Evolutionary conservation across 2,329 filamentous ascomycete genomes (phyloP), one percentile per base, ranked within the genome.

Genomic region (Biscogniauxia marginata): DNA sequence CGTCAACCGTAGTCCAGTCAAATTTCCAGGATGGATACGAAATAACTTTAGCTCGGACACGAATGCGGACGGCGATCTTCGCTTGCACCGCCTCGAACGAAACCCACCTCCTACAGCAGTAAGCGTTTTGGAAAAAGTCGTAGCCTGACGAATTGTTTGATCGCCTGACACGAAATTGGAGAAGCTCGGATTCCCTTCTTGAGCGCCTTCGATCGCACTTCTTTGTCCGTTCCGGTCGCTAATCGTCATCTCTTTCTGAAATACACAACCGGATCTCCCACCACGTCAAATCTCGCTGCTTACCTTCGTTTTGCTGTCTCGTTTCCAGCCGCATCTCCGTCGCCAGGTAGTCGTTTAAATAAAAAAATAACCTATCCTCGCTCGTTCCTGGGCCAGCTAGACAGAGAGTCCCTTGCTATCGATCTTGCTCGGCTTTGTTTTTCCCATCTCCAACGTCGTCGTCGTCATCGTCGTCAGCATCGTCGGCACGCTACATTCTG

Each of bases 321-420:
- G 30, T 39, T 39, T 39, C n/a, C 30, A 39, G 30, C 30, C 30
- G 30, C 30, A 39, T 16, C 13, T 39, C 30, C 30, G n/a, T 16
- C 30, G 30, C 30, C 30, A 11, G 30, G 30, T 39, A 39, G 11
- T 16, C 13, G 30, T 39, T 39, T 39, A 39, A 39, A 39, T 39
- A 39, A 39, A 39, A 39, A 39, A 8, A 16, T 16, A 16, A 39
- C 30, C 30, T 39, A 39, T 16, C 47, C 20, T 23, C 20, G 18
- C 19, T 53, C 46, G 52, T 46, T 58, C 54, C 52, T 57, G 49
- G 60, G 60, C 60, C 55, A 58, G 60, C 60, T 55, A 58, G 44
- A 58, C 46, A 55, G 47, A 53, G 21, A n/a, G n/a, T n/a, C n/a
- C n/a, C n/a, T n/a, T 24, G 48, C 19, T 51, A 39, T n/a, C 22